These are phyloP conservation scores for Cardiospermum halicacabum DNA, from an alignment of 345 rosid genomes.

Conservation along the genomic window DNA sequence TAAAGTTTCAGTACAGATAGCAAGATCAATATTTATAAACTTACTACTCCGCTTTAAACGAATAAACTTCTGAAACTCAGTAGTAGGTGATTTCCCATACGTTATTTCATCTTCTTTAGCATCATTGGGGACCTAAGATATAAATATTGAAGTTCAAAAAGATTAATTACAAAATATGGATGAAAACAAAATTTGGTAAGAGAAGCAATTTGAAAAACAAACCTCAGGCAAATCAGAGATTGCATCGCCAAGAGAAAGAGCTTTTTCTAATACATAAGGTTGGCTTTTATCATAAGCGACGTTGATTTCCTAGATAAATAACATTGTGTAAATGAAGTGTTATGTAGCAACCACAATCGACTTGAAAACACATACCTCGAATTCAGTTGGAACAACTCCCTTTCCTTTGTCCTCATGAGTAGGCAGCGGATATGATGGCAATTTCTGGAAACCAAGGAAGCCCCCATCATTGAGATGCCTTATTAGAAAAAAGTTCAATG, in stretches of 20 bases:
- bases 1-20: not conserved
- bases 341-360: not conserved
- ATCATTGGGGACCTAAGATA: conserved; percentile 23
- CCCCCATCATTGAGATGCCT: not conserved
- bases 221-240: conserved; percentile 42
- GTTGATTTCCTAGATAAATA: conserved; percentile 23
- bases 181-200: not conserved
- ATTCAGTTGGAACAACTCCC: conserved; percentile 26
- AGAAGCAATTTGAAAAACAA: not conserved
- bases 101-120: conserved; percentile 21
- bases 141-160: not conserved
- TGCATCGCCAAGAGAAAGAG: conserved; percentile 33
- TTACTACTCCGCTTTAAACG: conserved; percentile 23
- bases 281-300: conserved; percentile 24
- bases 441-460: conserved; percentile 24
- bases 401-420: conserved; percentile 33
- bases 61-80: conserved; percentile 29
- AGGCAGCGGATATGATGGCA: conserved; percentile 48
- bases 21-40: not conserved
- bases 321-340: not conserved
- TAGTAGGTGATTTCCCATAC: conserved; percentile 17
- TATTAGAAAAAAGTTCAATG: not conserved
- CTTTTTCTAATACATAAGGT: conserved; percentile 22
- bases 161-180: not conserved
- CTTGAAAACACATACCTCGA: conserved; percentile 28